Percentiles rank a stretch among this genome's conserved stretches.
phyloP scores from a whole-genome alignment of 495 filamentous ascomycete genomes.

The Talaromyces nanjingensis region DNA sequence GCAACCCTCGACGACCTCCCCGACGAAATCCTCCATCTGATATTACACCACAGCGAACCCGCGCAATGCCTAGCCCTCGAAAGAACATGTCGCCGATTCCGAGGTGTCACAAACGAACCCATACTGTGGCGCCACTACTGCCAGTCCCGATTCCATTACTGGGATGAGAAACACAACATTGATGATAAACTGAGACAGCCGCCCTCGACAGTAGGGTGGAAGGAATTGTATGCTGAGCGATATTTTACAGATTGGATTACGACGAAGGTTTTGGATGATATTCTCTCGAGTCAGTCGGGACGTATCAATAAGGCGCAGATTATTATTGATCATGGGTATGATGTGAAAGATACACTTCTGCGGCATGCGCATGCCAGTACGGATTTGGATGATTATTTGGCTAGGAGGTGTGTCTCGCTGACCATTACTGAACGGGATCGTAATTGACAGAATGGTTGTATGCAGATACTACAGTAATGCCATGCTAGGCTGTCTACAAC shows the following conservation, averaged over 20 bases:
- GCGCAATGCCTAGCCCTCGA: slow-evolving; percentile 39
- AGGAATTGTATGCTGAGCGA: slow-evolving; percentile 57
- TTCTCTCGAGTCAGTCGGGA: slow-evolving; percentile 59
- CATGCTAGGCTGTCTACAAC: slow-evolving; percentile 71
- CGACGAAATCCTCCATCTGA: slow-evolving; percentile 66
- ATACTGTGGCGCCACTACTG: slow-evolving; percentile 79
- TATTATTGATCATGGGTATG: slow-evolving; percentile 68
- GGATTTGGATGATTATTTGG: slow-evolving; percentile 67
- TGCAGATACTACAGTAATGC: slow-evolving; percentile 66
- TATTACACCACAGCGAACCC: slow-evolving; percentile 56
- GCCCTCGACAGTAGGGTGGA: slow-evolving; percentile 68
- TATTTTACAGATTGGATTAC: slow-evolving; percentile 46
- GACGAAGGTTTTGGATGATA: slow-evolving; percentile 55
- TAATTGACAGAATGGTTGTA: background rate
- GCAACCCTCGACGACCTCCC: slow-evolving; percentile 45
- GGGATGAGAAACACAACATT: slow-evolving; percentile 63
- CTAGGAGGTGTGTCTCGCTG: slow-evolving; percentile 54
- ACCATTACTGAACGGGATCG: background rate
- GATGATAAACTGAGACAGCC: slow-evolving; percentile 42
- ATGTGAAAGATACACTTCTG: slow-evolving; percentile 80
- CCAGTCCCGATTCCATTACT: slow-evolving; percentile 55
- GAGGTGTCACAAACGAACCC: slow-evolving; percentile 57
- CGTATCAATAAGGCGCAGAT: slow-evolving; percentile 61
- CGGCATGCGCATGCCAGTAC: slow-evolving; percentile 52
- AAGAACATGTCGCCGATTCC: slow-evolving; percentile 55